Evolutionary conservation across 768 basidiomycete genomes (phyloP), one percentile per base, ranked within the genome.

Genomic region (Xerocomus spinulosus): DNA sequence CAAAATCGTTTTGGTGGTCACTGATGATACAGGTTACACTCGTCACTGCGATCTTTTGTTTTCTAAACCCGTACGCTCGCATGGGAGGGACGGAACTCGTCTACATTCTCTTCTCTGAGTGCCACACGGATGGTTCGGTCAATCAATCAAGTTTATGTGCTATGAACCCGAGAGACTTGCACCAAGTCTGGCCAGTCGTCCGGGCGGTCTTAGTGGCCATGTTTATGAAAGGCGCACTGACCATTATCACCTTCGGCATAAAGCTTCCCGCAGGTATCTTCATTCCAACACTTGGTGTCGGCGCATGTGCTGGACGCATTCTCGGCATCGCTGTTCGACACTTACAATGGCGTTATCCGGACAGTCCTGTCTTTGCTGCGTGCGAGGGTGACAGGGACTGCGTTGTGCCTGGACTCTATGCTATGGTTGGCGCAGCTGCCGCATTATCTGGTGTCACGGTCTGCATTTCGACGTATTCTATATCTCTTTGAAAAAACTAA

Each of bases 71-170:
- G 0, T 97, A 85, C 61, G 87, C 91, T 5, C 82, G 87, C 30
- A 94, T 97, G 87, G 86, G 92, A 44, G 92, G 95, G 3, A 94
- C 95, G 2, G 93, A 99, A 60, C 83, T 97, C 20, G 87, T 99
- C 44, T 92, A 90, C 62, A 85, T 85, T 51, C 81, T 97, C 38
- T 92, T 97, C 61, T 77, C 87, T 1, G 94, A 96, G 69, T 99
- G 95, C 58, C 76, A 73, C 24, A 63, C 72, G 0, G 79, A 76
- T 40, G 76, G 80, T 46, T 59, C 68, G 6, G 74, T 82, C 54
- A 74, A 71, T 15, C 78, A 83, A 45, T 77, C 71, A 3, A 82
- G 82, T 1, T 73, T 96, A 13, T 98, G 94, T 63, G 77, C 86
- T 36, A 60, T 78, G 38, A 71, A 87, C 54, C 80, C 82, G 28